phyloP scores from a whole-genome alignment of 2,329 filamentous ascomycete genomes.

The Cercospora brassicicola region DNA sequence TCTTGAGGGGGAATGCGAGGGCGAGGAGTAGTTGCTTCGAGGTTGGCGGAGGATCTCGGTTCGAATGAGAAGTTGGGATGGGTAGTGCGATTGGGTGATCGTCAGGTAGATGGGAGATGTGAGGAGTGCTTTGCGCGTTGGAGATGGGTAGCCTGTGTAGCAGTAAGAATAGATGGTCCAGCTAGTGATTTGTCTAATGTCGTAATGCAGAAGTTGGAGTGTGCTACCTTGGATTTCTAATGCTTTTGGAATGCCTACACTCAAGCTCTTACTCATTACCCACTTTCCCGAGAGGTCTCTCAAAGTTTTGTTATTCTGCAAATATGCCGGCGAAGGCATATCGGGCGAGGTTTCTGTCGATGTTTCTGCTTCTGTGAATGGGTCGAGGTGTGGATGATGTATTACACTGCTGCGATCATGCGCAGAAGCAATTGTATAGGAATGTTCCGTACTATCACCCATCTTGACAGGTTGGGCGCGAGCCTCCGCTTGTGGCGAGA shows the following conservation, averaged over 20 bases:
- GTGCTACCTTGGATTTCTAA: conserved; percentile 2
- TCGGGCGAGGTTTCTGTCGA: neutral
- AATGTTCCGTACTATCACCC: neutral
- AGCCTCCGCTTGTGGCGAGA: neutral
- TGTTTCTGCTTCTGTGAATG: neutral
- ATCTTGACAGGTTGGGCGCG: neutral
- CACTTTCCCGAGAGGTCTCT: conserved; percentile 13
- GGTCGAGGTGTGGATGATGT: neutral
- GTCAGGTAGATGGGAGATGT: conserved; percentile 11
- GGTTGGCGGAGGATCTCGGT: conserved; percentile 4
- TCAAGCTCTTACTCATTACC: conserved; percentile 4
- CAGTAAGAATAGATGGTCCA: neutral
- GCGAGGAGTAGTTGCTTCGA: neutral
- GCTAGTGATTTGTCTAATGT: neutral
- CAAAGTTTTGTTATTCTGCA: conserved; percentile 10
- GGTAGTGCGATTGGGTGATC: conserved; percentile 24
- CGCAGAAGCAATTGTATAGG: neutral
- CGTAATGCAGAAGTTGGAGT: neutral
- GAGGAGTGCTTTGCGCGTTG: conserved; percentile 16
- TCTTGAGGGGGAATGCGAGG: neutral
- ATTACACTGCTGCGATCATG: neutral
- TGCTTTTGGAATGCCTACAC: neutral
- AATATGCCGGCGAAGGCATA: conserved; percentile 2
- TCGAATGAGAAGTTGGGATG: conserved; percentile 20
- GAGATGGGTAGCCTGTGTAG: neutral